Evolutionary conservation across 345 rosid genomes (phyloP).

Genomic region (Euclidium syriacum): DNA sequence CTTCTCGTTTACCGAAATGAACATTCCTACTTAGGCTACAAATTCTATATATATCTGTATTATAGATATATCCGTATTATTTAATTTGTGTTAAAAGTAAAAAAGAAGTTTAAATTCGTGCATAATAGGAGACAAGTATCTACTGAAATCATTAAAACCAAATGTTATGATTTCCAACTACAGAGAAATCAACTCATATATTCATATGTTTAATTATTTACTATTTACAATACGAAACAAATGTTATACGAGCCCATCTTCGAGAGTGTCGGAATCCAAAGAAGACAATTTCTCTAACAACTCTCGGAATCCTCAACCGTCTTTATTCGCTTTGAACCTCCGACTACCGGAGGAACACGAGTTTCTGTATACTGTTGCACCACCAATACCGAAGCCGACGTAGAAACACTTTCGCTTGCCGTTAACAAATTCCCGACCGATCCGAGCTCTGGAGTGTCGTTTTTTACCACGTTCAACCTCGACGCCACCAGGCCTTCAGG

Average conservation of each 20-base stretch:
- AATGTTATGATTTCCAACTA: neutral
- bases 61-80: too few species aligned
- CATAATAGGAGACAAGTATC: too few species aligned
- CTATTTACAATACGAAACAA: conserved; percentile 3
- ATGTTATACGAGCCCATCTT: conserved; percentile 2
- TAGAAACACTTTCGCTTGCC: conserved; percentile 39
- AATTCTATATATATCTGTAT: too few species aligned
- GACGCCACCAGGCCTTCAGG: conserved; percentile 40
- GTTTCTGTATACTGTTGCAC: conserved; percentile 40
- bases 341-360: neutral
- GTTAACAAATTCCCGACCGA: conserved; percentile 31
- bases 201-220: neutral
- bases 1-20: too few species aligned
- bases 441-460: conserved; percentile 30
- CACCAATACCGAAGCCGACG: conserved; percentile 47
- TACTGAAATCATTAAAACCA: too few species aligned
- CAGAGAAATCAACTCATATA: neutral
- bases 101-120: too few species aligned
- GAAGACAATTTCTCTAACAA: neutral
- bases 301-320: conserved; percentile 5
- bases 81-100: too few species aligned
- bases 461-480: conserved; percentile 23
- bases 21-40: too few species aligned
- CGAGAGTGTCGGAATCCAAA: neutral
- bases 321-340: neutral